Percentiles rank a stretch among this genome's conserved stretches.
Evolutionary conservation across 768 basidiomycete species (phyloP).

Genomic region (Leucocoprinus sp.): DNA sequence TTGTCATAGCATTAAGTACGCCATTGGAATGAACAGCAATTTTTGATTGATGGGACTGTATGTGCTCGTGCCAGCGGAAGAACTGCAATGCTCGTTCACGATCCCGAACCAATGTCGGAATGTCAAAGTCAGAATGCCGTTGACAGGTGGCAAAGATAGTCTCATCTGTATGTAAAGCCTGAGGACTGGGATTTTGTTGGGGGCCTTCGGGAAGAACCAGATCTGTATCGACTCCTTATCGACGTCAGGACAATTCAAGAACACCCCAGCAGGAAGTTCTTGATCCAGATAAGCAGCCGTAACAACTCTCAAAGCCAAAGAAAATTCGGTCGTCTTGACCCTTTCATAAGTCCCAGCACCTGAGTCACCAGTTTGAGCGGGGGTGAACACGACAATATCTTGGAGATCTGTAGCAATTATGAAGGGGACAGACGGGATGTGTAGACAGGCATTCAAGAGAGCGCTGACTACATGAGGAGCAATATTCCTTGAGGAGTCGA

Average conservation of each 20-base stretch:
- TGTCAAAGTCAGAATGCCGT: conserved; percentile 20
- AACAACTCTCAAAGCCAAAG: conserved; percentile 13
- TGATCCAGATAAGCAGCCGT: conserved; percentile 12
- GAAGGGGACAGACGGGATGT: no score
- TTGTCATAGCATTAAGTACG: conserved; percentile 11
- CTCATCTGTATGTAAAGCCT: conserved; percentile 15
- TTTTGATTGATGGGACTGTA: conserved; percentile 12
- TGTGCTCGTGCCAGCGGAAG: conserved; percentile 19
- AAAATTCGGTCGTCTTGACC: conserved; percentile 9
- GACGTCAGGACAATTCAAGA: not conserved
- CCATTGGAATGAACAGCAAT: conserved; percentile 15
- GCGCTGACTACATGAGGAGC: no score
- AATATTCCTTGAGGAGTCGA: no score
- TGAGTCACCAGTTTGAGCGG: not conserved
- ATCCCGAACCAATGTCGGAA: conserved; percentile 17
- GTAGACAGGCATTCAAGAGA: no score
- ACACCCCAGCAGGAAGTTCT: not conserved
- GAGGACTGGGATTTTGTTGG: conserved; percentile 11
- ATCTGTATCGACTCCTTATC: not conserved
- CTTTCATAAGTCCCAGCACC: conserved; percentile 9
- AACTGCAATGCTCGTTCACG: conserved; percentile 19
- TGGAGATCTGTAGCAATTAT: no score
- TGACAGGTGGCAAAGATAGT: conserved; percentile 16
- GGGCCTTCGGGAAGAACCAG: conserved; percentile 14
- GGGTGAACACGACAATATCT: conserved; percentile 11